phyloP scores from a whole-genome alignment of 2,329 filamentous ascomycete species.

The Aspergillus pseudotamarii region DNA sequence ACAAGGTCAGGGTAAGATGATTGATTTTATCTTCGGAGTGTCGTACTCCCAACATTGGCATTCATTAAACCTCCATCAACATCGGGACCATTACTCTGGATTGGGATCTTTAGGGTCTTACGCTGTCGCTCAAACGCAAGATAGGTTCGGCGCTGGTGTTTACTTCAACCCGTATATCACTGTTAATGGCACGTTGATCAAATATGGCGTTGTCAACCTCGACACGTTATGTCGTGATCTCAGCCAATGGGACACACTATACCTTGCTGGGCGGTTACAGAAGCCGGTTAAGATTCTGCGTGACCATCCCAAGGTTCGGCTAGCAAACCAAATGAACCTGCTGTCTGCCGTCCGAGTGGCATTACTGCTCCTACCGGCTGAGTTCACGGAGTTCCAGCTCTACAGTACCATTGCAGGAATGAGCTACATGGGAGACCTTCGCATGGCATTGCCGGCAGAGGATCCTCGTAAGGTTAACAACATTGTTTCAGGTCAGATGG shows the following conservation, averaged over 20 bases:
- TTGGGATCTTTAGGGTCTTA: slow-evolving; percentile 82
- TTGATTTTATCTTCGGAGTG: slow-evolving; percentile 97
- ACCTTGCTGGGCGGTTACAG: slow-evolving; percentile 92
- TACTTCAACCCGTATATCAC: slow-evolving; percentile 98
- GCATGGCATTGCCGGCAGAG: slow-evolving; percentile 88
- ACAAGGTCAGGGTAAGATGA: slow-evolving; percentile 88
- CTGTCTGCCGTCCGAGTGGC: slow-evolving; percentile 89
- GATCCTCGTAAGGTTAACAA: slow-evolving; percentile 91
- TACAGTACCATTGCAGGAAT: slow-evolving; percentile 91
- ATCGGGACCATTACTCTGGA: slow-evolving; percentile 89
- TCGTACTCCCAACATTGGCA: slow-evolving; percentile 97
- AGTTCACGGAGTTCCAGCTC: slow-evolving; percentile 83
- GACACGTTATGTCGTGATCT: slow-evolving; percentile 86
- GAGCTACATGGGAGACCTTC: slow-evolving; percentile 93
- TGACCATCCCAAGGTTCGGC: slow-evolving; percentile 86
- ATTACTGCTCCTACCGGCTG: slow-evolving; percentile 77
- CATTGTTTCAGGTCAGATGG: slow-evolving; percentile 88
- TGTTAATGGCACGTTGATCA: slow-evolving; percentile 93
- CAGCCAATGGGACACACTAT: slow-evolving; percentile 88
- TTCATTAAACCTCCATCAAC: slow-evolving; percentile 83
- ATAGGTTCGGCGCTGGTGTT: slow-evolving; percentile 85
- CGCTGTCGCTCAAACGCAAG: slow-evolving; percentile 81
- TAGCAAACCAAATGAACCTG: slow-evolving; percentile 95
- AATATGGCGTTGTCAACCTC: slow-evolving; percentile 95
- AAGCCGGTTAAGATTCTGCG: slow-evolving; percentile 98